These are phyloP conservation scores for Exophiala lecanii-corni DNA, from an alignment of 2,329 filamentous ascomycete genomes.

Conservation along the genomic window DNA sequence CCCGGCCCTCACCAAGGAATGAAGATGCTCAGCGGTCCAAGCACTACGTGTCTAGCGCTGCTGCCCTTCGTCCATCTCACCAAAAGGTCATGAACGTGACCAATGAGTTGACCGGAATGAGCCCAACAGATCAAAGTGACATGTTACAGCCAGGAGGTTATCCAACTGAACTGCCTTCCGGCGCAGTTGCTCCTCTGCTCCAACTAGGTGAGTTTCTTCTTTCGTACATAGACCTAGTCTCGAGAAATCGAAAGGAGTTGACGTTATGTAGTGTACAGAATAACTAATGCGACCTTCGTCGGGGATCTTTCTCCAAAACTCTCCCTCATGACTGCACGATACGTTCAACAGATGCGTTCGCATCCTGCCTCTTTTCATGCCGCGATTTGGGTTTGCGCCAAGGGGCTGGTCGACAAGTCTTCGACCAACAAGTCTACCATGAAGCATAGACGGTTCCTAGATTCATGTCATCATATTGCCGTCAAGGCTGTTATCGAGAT, in stretches of 20 bases:
- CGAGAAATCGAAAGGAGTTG: background rate
- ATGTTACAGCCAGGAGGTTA: background rate
- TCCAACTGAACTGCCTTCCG: background rate
- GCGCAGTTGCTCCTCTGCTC: background rate
- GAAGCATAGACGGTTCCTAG: background rate
- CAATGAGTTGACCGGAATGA: background rate
- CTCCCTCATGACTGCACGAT: background rate
- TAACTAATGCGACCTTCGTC: background rate
- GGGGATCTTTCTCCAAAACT: background rate
- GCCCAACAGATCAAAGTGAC: background rate
- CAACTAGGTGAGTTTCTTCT: background rate
- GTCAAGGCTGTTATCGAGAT: background rate
- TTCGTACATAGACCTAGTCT: background rate
- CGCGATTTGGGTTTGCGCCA: slow-evolving; percentile 1
- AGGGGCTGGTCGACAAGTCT: background rate
- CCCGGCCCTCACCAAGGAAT: background rate
- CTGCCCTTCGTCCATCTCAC: background rate
- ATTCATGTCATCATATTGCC: slow-evolving; percentile 1
- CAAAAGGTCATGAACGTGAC: background rate
- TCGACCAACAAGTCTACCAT: background rate
- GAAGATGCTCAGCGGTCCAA: background rate
- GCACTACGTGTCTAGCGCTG: background rate
- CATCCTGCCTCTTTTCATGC: slow-evolving; percentile 1
- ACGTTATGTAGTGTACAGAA: background rate
- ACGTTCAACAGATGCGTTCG: slow-evolving; percentile 1